Base-by-base conservation (phyloP, 192 early-diverging fungal species). In the Entomortierella lignicola region DNA sequence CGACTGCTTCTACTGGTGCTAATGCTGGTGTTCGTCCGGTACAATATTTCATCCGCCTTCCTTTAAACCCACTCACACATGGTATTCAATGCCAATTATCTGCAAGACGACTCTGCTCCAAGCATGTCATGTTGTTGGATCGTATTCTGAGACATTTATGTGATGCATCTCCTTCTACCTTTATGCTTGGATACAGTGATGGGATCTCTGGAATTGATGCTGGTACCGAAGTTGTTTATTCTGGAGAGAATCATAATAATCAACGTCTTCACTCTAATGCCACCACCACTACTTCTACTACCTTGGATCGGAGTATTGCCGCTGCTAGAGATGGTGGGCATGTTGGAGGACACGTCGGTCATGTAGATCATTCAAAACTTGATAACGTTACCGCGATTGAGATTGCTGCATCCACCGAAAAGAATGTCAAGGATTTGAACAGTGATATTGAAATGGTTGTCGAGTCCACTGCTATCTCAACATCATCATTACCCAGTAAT, bases 101-200 rank as follows among this genome's bases (percentile, higher is more conserved):
- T 8, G 72, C 72, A 23, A 51, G 72, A 41, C 51, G 74, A 15
- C 48, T 77, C 8, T 53, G 55, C 23, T 21, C 61, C 2, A 55
- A 54, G 23, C 74, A 77, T 48, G 74, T 69, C 1, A 10, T 37
- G 4, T n/a, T 77, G 20, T 30, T 77, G 15, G 74, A 77, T 55
- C 31, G 55, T 25, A 59, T 77, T 37, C 55, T 77, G 47, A 42
- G 66, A 17, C 74, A 60, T 1, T 53, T 77, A 13, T 77, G 74
- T 26, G 66, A 69, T 54, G 59, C 74, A 32, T 77, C 66, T 0
- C 74, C 74, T 5, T 66, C 66, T 13, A 55, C 74, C 4, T 77
- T 77, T 27, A 58, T 59, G 66, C n/a, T 77, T 2, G 60, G 74
- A 1, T 77, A 77, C 20, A 69, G 66, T 17, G 74, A 77, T 48